Evolutionary conservation across 108 stramenopile species (phyloP), one percentile per base, ranked within the genome.

Genomic region (Pseudonitzschia delicatissima): DNA sequence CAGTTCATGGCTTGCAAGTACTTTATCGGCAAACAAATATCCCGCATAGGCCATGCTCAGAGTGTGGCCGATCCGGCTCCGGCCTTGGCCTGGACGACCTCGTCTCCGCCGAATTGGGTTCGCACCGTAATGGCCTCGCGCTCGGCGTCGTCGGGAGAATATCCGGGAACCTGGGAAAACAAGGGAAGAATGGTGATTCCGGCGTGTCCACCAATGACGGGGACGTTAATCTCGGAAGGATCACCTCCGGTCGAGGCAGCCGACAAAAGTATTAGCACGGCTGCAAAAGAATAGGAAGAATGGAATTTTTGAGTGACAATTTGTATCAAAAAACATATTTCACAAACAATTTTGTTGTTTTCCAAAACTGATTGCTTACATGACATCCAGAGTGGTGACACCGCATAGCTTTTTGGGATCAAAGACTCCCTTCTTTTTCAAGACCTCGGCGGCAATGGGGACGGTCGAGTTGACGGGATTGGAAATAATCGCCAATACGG

Each of bases 381-480:
- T 55, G 39, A 99, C 96, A 82, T 99, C 99, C 57, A 99, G 87
- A 23, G 99, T 98, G 66, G 99, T 99, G 13, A 99, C 98, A 34
- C 99, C 99, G 72, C 92, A 91, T 27, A 99, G 85, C 74, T 97
- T 96, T 52, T 84, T 82, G 21, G 89, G 86, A 76, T 99, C 72
- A 86, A 98, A 99, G 6, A 97, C 96, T 3, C 98, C 98, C 36
- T 81, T 74, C 68, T 87, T 88, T 82, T 97, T 97, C 47, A 99
- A 70, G 3, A 97, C 89, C 77, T 99, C 99, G 44, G 97, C 98
- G 18, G 97, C 96, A 69, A 99, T 99, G 27, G 99, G 99, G 27
- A 99, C 99, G 35, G 98, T 99, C 21, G 92, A 94, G 85, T 99
- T 99, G 81, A 99, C 99, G 18, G 99, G 99, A 87, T 99, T 99